Base-by-base conservation (phyloP, 1,284 basidiomycete species). In the Vanrija sp. region DNA sequence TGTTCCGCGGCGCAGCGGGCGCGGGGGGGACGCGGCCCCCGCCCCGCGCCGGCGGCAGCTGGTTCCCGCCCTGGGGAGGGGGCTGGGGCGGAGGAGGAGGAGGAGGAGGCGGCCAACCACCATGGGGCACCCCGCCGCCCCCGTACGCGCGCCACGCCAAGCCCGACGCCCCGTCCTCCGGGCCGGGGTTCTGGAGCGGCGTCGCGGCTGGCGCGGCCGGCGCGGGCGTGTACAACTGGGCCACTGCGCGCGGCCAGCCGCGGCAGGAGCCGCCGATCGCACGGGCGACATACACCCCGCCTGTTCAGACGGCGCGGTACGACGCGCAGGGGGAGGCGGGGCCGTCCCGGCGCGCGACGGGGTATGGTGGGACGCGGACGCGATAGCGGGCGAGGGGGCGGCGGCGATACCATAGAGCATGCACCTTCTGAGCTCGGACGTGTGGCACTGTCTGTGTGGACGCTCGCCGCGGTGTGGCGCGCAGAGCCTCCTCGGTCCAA, bases 181-280 rank as follows among this genome's bases (percentile, higher is more conserved):
- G 83, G 78, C 85, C 86, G 4, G 89, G 88, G 2, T 91, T 92
- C 69, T 90, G 85, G 86, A 85, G 84, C 0, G 89, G 90, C 15
- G 81, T 86, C 12, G 81, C 82, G 1, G 66, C 85, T 1, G 89
- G 87, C 7, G 85, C 84, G 37, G 69, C 85, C 0, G 85, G 83
- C 0, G 81, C 82, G 19, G 82, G 83, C 60, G 64, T 85, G 18
- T 45, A 39, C 16, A 57, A 57, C 42, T 45, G 56, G 27, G 41
- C 18, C n/a, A 41, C 19, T 18, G 47, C 15, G 38, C 18, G 9
- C 23, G 23, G 24, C 39, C 22, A 15, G 19, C 37, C 41, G 45
- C 22, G 2, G 9, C 18, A 15, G 19, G 31, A 45, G 27, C 39
- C 23, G 9, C 14, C 22, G 41, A 24, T 22, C 9, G 14, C 18